Conservation (phyloP, 2,329 filamentous ascomycete genomes). For the Claviceps sp. region DNA sequence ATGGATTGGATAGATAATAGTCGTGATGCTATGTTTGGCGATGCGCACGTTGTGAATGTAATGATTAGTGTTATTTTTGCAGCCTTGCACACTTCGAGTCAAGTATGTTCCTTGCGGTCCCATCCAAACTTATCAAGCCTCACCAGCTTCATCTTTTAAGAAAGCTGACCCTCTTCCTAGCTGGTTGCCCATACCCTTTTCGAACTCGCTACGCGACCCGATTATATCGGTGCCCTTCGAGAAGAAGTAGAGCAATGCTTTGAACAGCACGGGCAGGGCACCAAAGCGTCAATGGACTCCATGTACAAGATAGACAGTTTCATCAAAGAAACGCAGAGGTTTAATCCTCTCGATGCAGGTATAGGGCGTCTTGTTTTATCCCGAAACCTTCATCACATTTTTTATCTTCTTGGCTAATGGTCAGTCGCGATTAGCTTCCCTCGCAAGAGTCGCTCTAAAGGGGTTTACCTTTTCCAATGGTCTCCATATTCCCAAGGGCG, state of each 20-base stretch:
- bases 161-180: background rate
- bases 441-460: constrained; percentile 6
- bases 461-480: constrained; percentile 9
- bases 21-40: background rate
- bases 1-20: constrained; percentile 7
- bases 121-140: too few relatives aligned
- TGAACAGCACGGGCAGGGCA: constrained; percentile 4
- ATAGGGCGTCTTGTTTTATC: background rate
- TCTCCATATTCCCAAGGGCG: constrained; percentile 6
- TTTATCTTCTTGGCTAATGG: background rate
- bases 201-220: constrained; percentile 7
- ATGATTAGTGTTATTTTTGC: constrained; percentile 8
- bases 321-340: constrained; percentile 10
- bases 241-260: constrained; percentile 7
- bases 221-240: constrained; percentile 5
- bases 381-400: too few relatives aligned
- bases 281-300: constrained; percentile 3
- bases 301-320: constrained; percentile 10
- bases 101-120: constrained; percentile 1
- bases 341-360: constrained; percentile 9
- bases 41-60: constrained; percentile 5
- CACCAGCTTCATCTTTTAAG: background rate
- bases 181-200: constrained; percentile 6
- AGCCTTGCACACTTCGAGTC: constrained; percentile 8
- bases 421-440: constrained; percentile 3